These are phyloP conservation scores for Leishmania gerbilli DNA, from an alignment of 208 protist species.

Conservation along the genomic window DNA sequence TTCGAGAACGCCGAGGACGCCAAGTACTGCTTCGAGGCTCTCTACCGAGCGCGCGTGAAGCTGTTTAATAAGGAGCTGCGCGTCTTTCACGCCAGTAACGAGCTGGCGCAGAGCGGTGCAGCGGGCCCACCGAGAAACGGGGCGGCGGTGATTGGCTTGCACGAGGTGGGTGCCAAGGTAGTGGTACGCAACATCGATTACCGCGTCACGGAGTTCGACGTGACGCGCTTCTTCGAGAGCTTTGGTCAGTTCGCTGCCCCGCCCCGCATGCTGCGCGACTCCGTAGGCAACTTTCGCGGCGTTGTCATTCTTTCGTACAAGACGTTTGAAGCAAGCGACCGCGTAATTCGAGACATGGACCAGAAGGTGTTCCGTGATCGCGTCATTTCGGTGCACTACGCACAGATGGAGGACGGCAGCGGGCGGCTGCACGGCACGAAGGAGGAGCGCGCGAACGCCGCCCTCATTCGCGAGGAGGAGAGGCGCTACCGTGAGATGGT, in stretches of 20 bases:
- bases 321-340: constrained; percentile 70
- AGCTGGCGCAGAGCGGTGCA: constrained; percentile 38
- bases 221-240: constrained; percentile 77
- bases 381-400: constrained; percentile 75
- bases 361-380: constrained; percentile 65
- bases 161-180: constrained; percentile 89
- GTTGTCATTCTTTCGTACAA: constrained; percentile 81
- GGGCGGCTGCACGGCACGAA: constrained; percentile 70
- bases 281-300: constrained; percentile 77
- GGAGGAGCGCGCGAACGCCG: constrained; percentile 79
- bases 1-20: constrained; percentile 79
- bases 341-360: constrained; percentile 77
- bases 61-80: constrained; percentile 75
- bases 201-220: constrained; percentile 73
- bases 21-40: constrained; percentile 88
- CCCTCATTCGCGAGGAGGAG: constrained; percentile 72
- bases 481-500: constrained; percentile 66
- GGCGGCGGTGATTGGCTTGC: constrained; percentile 41
- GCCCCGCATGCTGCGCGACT: constrained; percentile 80
- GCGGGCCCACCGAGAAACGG: constrained; percentile 9
- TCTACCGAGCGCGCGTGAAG: constrained; percentile 61
- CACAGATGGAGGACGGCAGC: constrained; percentile 82
- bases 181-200: constrained; percentile 76
- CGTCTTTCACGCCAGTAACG: constrained; percentile 65
- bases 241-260: constrained; percentile 85